A percentile compares a stretch with the other conserved stretches of the same genome.
phyloP scores from a whole-genome alignment of 805 yeast genomes.

The Saturnispora diversa region DNA sequence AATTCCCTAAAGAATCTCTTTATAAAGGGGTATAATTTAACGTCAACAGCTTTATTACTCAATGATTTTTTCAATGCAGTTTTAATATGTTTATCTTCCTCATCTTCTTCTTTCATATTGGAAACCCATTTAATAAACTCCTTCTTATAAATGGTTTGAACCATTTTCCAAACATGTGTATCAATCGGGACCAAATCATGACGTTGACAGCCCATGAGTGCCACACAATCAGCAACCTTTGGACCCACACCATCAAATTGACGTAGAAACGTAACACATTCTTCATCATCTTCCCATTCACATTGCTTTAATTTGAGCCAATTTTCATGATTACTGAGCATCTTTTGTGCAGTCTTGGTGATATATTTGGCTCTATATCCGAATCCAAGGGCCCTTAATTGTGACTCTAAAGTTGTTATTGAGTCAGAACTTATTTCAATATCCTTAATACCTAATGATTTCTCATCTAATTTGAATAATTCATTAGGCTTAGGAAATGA shows the following conservation, averaged over 20 bases:
- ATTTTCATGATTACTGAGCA: constrained; percentile 35
- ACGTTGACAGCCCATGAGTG: constrained; percentile 82
- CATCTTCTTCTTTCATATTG: too few species aligned
- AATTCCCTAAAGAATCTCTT: constrained; percentile 39
- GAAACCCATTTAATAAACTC: constrained; percentile 63
- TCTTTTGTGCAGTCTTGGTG: constrained; percentile 58
- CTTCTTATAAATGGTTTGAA: constrained; percentile 60
- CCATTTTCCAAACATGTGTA: constrained; percentile 89
- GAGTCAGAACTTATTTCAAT: background rate
- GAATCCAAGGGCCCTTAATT: constrained; percentile 50
- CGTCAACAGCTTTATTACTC: constrained; percentile 25
- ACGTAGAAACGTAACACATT: constrained; percentile 48
- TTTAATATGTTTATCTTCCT: constrained; percentile 33
- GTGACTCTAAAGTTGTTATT: constrained; percentile 20
- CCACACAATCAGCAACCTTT: constrained; percentile 94
- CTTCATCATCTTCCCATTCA: constrained; percentile 33
- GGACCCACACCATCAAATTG: constrained; percentile 89
- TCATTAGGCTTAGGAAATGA: constrained; percentile 66
- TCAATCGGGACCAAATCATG: constrained; percentile 90
- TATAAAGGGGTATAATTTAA: constrained; percentile 35
- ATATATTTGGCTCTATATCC: constrained; percentile 93
- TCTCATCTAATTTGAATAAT: constrained; percentile 25
- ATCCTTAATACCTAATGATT: constrained; percentile 15
- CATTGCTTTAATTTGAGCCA: constrained; percentile 31
- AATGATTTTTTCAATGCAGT: constrained; percentile 9